Evolutionary conservation across 2,329 filamentous ascomycete species (phyloP), one percentile per base, ranked within the genome.

Genomic region (Talaromyces albobiverticillius): DNA sequence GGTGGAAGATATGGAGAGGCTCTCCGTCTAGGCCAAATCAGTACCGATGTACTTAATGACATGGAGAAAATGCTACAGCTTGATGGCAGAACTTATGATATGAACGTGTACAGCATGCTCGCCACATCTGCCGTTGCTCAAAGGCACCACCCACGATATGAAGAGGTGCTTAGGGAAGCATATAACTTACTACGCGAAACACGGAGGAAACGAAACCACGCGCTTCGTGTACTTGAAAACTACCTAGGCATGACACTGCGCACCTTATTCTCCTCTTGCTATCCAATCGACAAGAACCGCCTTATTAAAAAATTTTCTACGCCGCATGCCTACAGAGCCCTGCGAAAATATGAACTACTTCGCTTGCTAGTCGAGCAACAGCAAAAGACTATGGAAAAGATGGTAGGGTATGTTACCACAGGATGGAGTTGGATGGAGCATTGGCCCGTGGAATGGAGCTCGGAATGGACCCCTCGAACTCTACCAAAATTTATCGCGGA

Each of bases 21-120:
- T 26, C 57, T 60, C 38, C 46, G 32, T 6, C 47, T 60, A 10
- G 72, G 69, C 42, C 53, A 67, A 53, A 64, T 85, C 7, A 65
- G 73, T 0, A 45, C 63, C 2, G 57, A 71, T 2, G 73, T 80
- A n/a, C 69, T 87, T 4, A 64, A 76, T 36, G 66, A 73, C 4
- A 65, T 90, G 18, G 88, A 81, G 76, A 56, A 79, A 0, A 77
- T 76, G 18, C 87, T 90, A 81, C 82, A 72, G n/a, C 82, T 82
- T 0, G 82, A 84, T 70, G 76, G 78, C 53, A 66, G 86, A 46
- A 59, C 71, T 7, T 84, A 86, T 0, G 80, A 74, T 0, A 77
- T 88, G 56, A 70, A 78, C 13, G 80, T 87, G 67, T 81, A 81
- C 65, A 61, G 62, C 11, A 64, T 62, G 8, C 60, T 72, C 23